These are phyloP conservation scores for Penicillium waksmanii DNA, from an alignment of 495 filamentous ascomycete genomes.

Conservation along the genomic window DNA sequence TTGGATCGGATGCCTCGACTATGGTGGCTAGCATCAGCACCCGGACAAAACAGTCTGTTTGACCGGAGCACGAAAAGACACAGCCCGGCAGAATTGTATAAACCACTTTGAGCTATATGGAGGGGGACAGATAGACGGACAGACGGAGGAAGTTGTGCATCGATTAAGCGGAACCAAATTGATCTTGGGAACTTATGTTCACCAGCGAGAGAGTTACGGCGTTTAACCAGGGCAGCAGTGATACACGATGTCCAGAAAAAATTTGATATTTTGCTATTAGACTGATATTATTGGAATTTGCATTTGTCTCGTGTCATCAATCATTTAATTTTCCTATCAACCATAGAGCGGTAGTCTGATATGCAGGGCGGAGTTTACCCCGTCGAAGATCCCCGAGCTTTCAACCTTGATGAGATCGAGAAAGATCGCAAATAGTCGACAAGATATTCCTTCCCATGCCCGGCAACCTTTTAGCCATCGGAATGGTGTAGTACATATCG, in stretches of 20 bases:
- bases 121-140: not conserved
- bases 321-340: conserved; percentile 1
- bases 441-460: too few relatives aligned
- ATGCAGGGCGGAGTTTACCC: too few relatives aligned
- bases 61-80: conserved; percentile 1
- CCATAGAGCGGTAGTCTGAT: not conserved
- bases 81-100: not conserved
- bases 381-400: too few relatives aligned
- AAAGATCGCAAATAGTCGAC: too few relatives aligned
- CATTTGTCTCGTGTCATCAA: not conserved
- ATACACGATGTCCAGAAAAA: conserved; percentile 3
- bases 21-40: conserved; percentile 17
- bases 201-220: conserved; percentile 38
- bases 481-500: too few relatives aligned
- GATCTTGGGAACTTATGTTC: conserved; percentile 16
- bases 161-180: conserved; percentile 24
- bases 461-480: too few relatives aligned
- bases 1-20: conserved; percentile 34
- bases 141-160: conserved; percentile 10
- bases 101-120: not conserved
- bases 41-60: conserved; percentile 35
- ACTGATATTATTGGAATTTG: conserved; percentile 12
- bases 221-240: conserved; percentile 16
- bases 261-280: conserved; percentile 7
- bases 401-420: too few relatives aligned